Conservation (phyloP, 2,329 filamentous ascomycete genomes). For the Tolypocladium inflatum region DNA sequence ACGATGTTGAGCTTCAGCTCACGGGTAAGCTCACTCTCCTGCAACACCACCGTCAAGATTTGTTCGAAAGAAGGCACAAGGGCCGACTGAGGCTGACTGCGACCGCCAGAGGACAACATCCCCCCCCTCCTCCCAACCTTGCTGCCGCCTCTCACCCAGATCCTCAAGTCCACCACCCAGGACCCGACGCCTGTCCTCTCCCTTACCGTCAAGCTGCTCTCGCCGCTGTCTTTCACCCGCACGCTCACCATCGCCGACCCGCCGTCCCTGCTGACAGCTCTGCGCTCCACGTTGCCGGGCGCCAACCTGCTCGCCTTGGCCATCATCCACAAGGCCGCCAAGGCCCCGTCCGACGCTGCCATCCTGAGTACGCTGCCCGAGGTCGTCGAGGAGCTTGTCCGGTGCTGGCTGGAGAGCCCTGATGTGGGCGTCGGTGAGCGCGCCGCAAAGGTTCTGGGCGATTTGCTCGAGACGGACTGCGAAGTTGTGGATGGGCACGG, state of each 20-base stretch:
- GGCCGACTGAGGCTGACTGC: background rate
- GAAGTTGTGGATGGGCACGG: constrained; percentile 22
- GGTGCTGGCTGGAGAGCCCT: constrained; percentile 42
- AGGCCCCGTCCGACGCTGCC: constrained; percentile 35
- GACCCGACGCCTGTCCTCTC: constrained; percentile 42
- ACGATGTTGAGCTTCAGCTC: constrained; percentile 49
- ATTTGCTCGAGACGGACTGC: constrained; percentile 47
- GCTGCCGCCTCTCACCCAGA: constrained; percentile 41
- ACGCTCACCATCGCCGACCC: constrained; percentile 42
- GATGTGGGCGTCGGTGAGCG: constrained; percentile 47
- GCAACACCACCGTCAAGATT: too few relatives aligned
- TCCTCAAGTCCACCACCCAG: constrained; percentile 40
- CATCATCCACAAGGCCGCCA: constrained; percentile 45
- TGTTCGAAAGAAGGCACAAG: background rate
- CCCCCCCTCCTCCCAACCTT: constrained; percentile 40
- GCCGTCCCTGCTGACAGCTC: constrained; percentile 39
- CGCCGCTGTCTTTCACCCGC: constrained; percentile 41
- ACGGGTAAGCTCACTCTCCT: constrained; percentile 29
- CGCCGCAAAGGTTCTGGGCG: constrained; percentile 38
- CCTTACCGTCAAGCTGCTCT: constrained; percentile 46
- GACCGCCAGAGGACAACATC: constrained; percentile 37
- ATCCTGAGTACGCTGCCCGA: constrained; percentile 39
- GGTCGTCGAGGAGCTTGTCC: constrained; percentile 37
- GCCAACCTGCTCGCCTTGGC: constrained; percentile 49
- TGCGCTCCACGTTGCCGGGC: constrained; percentile 43